Evolutionary conservation across 2,329 filamentous ascomycete genomes (phyloP).

Genomic region (Cryphonectria naterciae): DNA sequence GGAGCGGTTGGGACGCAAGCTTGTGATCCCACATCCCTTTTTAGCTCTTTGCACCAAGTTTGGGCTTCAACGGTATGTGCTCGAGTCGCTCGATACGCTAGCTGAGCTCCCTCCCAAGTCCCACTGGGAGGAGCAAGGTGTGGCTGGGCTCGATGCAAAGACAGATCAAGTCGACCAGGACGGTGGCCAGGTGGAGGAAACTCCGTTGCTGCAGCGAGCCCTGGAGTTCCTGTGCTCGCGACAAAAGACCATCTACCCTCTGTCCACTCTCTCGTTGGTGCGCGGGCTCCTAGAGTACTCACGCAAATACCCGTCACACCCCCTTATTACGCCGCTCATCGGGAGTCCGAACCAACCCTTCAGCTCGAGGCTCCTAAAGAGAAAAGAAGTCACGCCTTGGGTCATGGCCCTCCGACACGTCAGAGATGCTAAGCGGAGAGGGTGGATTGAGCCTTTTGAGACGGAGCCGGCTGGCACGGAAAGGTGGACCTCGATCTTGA

Average conservation of each 20-base stretch:
- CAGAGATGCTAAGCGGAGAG: conserved; percentile 37
- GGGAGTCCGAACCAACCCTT: conserved; percentile 31
- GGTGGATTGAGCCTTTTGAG: conserved; percentile 40
- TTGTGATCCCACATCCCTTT: conserved; percentile 34
- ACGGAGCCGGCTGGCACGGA: conserved; percentile 34
- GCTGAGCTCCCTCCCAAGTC: neutral
- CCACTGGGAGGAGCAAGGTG: neutral
- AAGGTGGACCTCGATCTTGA: conserved; percentile 38
- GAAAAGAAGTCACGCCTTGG: conserved; percentile 36
- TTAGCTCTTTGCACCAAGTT: conserved; percentile 41
- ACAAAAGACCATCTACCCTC: conserved; percentile 41
- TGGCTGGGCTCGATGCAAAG: neutral
- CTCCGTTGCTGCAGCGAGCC: conserved; percentile 40
- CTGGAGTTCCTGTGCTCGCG: conserved; percentile 41
- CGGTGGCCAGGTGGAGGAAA: conserved; percentile 12
- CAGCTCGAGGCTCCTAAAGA: conserved; percentile 26
- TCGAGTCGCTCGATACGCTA: conserved; percentile 30
- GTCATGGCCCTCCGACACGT: conserved; percentile 38
- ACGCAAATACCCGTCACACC: conserved; percentile 4
- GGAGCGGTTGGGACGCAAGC: conserved; percentile 15
- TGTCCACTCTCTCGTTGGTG: conserved; percentile 34
- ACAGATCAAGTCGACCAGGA: neutral
- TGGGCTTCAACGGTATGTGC: conserved; percentile 37
- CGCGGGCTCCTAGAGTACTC: conserved; percentile 32
- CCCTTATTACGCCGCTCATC: conserved; percentile 9